Conservation (phyloP, 2,329 filamentous ascomycete genomes). For the Alternaria dauci region DNA sequence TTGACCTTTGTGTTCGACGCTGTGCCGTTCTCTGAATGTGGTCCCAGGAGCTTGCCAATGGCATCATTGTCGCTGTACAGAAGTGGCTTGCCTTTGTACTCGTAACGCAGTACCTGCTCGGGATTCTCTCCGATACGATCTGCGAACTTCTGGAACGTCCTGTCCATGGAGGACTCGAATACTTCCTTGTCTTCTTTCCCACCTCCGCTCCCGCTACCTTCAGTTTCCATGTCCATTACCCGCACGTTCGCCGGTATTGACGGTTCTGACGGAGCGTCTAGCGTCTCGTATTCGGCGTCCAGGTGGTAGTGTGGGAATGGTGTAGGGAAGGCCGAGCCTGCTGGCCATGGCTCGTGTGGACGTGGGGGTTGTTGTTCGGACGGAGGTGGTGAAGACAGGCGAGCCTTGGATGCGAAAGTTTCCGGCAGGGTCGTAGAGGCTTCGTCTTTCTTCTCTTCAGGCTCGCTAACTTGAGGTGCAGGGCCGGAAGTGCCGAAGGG, state of each 20-base stretch:
- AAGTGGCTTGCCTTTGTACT: conserved; percentile 62
- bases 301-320: conserved; percentile 80
- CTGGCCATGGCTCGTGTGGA: conserved; percentile 78
- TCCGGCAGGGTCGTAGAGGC: conserved; percentile 68
- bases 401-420: conserved; percentile 76
- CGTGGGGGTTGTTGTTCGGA: conserved; percentile 46
- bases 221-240: conserved; percentile 49
- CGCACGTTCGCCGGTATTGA: conserved; percentile 59
- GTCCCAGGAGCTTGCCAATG: conserved; percentile 70
- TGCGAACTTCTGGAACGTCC: conserved; percentile 61
- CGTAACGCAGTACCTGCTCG: conserved; percentile 61
- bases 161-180: conserved; percentile 60
- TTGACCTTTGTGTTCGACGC: conserved; percentile 42
- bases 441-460: conserved; percentile 34
- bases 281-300: conserved; percentile 90
- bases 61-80: conserved; percentile 82
- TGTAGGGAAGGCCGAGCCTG: conserved; percentile 67
- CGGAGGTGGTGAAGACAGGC: conserved; percentile 56
- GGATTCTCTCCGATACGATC: conserved; percentile 60
- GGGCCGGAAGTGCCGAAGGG: conserved; percentile 55
- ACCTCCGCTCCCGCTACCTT: conserved; percentile 39
- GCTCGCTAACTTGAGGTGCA: conserved; percentile 27
- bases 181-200: conserved; percentile 57
- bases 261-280: conserved; percentile 67
- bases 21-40: conserved; percentile 39